phyloP scores from a whole-genome alignment of 1,284 basidiomycete species.

The Vanrija pseudolonga region DNA sequence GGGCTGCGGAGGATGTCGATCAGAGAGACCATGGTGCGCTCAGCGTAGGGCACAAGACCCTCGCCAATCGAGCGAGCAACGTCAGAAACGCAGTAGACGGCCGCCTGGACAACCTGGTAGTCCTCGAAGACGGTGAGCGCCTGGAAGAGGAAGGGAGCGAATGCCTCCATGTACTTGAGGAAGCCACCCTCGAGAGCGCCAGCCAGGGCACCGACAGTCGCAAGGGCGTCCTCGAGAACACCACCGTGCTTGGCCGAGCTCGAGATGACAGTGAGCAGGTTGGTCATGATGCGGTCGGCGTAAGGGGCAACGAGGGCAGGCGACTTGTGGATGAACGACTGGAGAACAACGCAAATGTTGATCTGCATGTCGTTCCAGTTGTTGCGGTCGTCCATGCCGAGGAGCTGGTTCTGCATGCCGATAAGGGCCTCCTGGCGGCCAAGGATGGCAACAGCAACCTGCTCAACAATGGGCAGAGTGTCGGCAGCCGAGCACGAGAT shows the following conservation, averaged over 20 bases:
- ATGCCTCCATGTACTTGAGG: conserved; percentile 81
- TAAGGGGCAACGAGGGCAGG: conserved; percentile 78
- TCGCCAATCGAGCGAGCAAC: conserved; percentile 89
- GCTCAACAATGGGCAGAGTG: conserved; percentile 75
- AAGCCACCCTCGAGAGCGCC: conserved; percentile 79
- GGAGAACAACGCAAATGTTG: conserved; percentile 84
- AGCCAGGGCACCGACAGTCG: conserved; percentile 83
- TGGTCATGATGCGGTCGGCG: conserved; percentile 93
- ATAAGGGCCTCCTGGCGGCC: conserved; percentile 86
- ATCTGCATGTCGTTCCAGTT: conserved; percentile 99
- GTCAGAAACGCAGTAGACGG: conserved; percentile 93
- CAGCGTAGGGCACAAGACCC: conserved; percentile 73
- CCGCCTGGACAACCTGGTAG: conserved; percentile 90
- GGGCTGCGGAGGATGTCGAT: conserved; percentile 90
- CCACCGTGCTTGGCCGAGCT: conserved; percentile 87
- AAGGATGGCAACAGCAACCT: conserved; percentile 75
- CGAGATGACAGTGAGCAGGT: conserved; percentile 79
- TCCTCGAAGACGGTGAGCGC: conserved; percentile 93
- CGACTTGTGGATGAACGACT: conserved; percentile 82
- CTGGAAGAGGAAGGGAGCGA: conserved; percentile 83
- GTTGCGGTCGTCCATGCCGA: conserved; percentile 93
- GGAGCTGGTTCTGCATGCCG: conserved; percentile 81
- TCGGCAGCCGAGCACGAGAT: conserved; percentile 78
- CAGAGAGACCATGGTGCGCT: conserved; percentile 84
- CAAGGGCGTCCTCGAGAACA: conserved; percentile 94